Percentiles rank a stretch among this genome's conserved stretches.
Evolutionary conservation across 2,329 filamentous ascomycete genomes (phyloP).

Genomic region (Aureobasidium sp.): DNA sequence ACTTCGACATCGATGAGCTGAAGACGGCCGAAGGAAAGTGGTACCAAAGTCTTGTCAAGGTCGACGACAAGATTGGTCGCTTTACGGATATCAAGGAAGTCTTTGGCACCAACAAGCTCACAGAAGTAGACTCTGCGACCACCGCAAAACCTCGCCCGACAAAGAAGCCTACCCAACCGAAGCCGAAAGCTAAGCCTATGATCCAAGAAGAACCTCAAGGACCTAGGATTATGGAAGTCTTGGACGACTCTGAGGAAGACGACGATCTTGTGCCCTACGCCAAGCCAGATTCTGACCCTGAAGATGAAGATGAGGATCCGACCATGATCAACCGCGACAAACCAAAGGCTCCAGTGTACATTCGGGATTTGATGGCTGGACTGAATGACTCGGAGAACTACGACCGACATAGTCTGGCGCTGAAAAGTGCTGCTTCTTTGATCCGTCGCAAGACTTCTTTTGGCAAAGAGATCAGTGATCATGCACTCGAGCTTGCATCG

Average conservation of each 20-base stretch:
- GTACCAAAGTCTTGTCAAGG: slow-evolving; percentile 58
- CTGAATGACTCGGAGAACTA: slow-evolving; percentile 75
- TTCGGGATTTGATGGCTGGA: slow-evolving; percentile 71
- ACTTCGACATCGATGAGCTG: slow-evolving; percentile 77
- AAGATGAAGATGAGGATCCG: slow-evolving; percentile 89
- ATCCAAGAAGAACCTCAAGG: slow-evolving; percentile 24
- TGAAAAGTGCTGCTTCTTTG: slow-evolving; percentile 66
- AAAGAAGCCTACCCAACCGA: neutral
- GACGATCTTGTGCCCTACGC: slow-evolving; percentile 67
- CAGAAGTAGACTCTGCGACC: neutral
- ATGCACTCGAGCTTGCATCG: slow-evolving; percentile 70
- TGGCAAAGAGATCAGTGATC: slow-evolving; percentile 77
- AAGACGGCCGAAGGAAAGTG: slow-evolving; percentile 62
- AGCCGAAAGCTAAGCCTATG: slow-evolving; percentile 8
- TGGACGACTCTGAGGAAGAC: slow-evolving; percentile 35
- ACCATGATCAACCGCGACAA: slow-evolving; percentile 79
- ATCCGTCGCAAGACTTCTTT: slow-evolving; percentile 85
- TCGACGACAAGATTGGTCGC: slow-evolving; percentile 55
- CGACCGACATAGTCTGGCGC: slow-evolving; percentile 71
- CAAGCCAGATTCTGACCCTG: slow-evolving; percentile 78
- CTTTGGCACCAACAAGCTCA: neutral
- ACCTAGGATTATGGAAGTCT: slow-evolving; percentile 25
- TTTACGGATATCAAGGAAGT: slow-evolving; percentile 38
- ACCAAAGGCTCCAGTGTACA: slow-evolving; percentile 76
- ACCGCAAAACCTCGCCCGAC: neutral